Percentiles rank a stretch among this genome's conserved stretches.
Evolutionary conservation across 2,329 filamentous ascomycete species (phyloP).

Genomic region (Sarocladium kiliense): DNA sequence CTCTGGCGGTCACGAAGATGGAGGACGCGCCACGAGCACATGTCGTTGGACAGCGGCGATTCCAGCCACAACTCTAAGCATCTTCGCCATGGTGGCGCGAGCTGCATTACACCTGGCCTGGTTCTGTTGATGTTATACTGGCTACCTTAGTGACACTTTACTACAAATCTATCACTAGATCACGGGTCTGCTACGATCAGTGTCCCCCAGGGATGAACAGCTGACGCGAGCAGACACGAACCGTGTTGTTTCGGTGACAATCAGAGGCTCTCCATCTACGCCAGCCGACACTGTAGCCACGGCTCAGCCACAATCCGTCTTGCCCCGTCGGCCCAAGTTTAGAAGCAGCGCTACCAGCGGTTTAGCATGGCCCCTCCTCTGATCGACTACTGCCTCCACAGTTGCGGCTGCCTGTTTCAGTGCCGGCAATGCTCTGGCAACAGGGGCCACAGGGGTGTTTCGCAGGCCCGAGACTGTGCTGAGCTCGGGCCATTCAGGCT

Average conservation of each 20-base stretch:
- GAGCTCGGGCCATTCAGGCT: neutral
- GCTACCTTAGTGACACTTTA: too few relatives aligned
- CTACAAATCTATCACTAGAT: too few relatives aligned
- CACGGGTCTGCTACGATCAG: too few relatives aligned
- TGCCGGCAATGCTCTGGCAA: neutral
- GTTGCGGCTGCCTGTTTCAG: neutral
- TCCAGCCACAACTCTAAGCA: slow-evolving; percentile 3
- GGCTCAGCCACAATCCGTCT: neutral
- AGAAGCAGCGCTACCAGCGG: neutral
- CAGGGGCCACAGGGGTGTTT: neutral
- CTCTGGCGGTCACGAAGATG: neutral
- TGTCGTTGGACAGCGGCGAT: neutral
- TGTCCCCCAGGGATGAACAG: too few relatives aligned
- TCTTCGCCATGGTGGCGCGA: too few relatives aligned
- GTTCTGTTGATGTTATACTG: too few relatives aligned
- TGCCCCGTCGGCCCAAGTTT: neutral
- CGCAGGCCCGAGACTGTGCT: slow-evolving; percentile 2
- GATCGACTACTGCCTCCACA: neutral
- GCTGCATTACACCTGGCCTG: too few relatives aligned
- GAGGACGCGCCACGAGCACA: neutral
- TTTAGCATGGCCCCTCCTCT: neutral
- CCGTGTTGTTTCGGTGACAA: too few relatives aligned
- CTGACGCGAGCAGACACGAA: too few relatives aligned
- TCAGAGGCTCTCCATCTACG: too few relatives aligned
- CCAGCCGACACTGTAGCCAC: neutral